Conservation (phyloP, 805 yeast genomes). For the Metschnikowia bowlesiae region DNA sequence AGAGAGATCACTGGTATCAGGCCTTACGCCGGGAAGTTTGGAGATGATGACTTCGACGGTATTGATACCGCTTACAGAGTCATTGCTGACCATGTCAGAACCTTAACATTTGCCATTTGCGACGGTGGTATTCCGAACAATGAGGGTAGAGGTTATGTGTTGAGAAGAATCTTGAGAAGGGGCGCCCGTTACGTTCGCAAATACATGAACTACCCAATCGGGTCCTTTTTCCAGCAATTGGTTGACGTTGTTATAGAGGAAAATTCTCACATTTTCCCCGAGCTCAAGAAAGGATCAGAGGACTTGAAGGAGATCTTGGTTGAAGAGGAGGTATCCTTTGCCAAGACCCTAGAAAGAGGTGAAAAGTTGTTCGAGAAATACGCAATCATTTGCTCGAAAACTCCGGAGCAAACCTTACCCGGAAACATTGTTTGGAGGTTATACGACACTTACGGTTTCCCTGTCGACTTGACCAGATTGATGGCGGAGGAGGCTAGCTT, state of each 20-base stretch:
- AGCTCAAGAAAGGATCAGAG: conserved; percentile 64
- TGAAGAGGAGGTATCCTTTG: conserved; percentile 94
- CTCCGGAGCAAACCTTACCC: conserved; percentile 68
- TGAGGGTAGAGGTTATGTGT: conserved; percentile 97
- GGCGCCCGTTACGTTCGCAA: conserved; percentile 97
- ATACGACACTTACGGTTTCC: conserved; percentile 98
- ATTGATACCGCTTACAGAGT: conserved; percentile 98
- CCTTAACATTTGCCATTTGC: conserved; percentile 90
- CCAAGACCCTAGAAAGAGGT: conserved; percentile 96
- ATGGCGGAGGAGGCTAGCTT: conserved; percentile 99
- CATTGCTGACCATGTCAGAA: conserved; percentile 96
- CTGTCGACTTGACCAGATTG: conserved; percentile 93
- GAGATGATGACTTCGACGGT: conserved; percentile 88
- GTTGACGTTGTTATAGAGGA: conserved; percentile 92
- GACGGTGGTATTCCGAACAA: conserved; percentile 99
- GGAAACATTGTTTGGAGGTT: conserved; percentile 98
- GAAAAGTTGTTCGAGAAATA: conserved; percentile 94
- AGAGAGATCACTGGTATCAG: conserved; percentile 92
- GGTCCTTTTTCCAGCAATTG: conserved; percentile 85
- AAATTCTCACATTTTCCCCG: conserved; percentile 88
- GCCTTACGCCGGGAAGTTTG: conserved; percentile 88
- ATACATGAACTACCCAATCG: conserved; percentile 93
- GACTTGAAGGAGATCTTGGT: conserved; percentile 84
- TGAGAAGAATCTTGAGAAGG: conserved; percentile 95
- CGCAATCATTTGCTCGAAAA: conserved; percentile 74